Percentiles rank a stretch among this genome's conserved stretches.
Conservation (phyloP, 2,329 filamentous ascomycete species). For the Lachnellula cervina region DNA sequence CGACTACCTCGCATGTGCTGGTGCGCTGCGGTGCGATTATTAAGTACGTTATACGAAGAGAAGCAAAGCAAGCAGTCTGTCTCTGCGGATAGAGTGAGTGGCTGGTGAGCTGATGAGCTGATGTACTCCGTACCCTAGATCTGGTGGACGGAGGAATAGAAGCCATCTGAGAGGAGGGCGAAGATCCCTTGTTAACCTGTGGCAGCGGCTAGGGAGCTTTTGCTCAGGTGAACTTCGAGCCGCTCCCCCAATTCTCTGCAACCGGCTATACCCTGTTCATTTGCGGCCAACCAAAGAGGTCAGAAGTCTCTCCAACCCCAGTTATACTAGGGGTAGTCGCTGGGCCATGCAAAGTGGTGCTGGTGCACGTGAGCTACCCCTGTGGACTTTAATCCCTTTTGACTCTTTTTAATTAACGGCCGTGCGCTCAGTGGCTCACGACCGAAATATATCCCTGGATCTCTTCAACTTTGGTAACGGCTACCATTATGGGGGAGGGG, state of each 20-base stretch:
- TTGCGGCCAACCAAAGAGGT: background rate
- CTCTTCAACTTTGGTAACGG: constrained; percentile 10
- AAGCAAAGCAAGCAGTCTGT: too few relatives aligned
- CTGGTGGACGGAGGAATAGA: too few relatives aligned
- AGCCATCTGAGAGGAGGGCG: too few relatives aligned
- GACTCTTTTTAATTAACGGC: constrained; percentile 4
- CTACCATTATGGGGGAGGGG: constrained; percentile 2
- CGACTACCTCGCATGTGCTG: too few relatives aligned
- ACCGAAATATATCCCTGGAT: constrained; percentile 8
- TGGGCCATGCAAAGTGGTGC: constrained; percentile 1
- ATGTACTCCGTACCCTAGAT: too few relatives aligned
- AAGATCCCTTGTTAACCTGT: background rate
- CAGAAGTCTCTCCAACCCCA: background rate
- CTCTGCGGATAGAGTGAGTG: too few relatives aligned
- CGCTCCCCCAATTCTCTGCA: background rate
- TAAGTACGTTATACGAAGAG: too few relatives aligned
- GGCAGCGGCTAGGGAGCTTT: background rate
- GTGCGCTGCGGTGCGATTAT: too few relatives aligned
- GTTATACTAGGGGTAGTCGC: too few relatives aligned
- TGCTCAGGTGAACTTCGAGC: background rate
- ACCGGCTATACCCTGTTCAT: background rate
- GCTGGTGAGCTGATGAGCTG: too few relatives aligned
- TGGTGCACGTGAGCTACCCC: constrained; percentile 9
- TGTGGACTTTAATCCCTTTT: constrained; percentile 1
- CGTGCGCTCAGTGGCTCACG: constrained; percentile 7